phyloP scores from a whole-genome alignment of 208 protist species.

The Perkinsela sp. region DNA sequence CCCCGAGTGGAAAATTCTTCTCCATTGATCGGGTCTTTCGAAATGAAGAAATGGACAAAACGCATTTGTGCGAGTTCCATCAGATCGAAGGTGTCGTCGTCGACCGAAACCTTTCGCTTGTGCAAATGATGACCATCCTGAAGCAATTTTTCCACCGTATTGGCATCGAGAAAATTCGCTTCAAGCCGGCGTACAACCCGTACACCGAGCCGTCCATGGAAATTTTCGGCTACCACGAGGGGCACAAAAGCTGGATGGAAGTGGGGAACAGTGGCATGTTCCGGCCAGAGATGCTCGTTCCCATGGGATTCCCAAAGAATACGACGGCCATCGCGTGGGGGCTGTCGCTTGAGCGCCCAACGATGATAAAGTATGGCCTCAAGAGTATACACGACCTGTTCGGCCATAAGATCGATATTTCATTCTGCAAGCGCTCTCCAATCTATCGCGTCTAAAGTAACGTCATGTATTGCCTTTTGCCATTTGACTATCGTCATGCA shows the following conservation, averaged over 20 bases:
- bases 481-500: too few relatives aligned
- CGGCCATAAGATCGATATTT: constrained; percentile 70
- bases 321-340: constrained; percentile 97
- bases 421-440: constrained; percentile 43
- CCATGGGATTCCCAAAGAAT: constrained; percentile 89
- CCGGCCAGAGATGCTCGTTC: constrained; percentile 91
- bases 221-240: constrained; percentile 89
- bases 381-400: constrained; percentile 96
- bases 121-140: constrained; percentile 94
- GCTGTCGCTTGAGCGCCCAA: constrained; percentile 93
- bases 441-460: constrained; percentile 54
- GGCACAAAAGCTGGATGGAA: constrained; percentile 83
- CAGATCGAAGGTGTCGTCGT: constrained; percentile 97
- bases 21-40: constrained; percentile 99
- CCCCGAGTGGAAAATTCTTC: constrained; percentile 69
- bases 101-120: constrained; percentile 82
- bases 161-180: constrained; percentile 79
- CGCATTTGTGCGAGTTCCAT: constrained; percentile 99
- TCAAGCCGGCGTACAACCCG: constrained; percentile 99
- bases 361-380: constrained; percentile 96
- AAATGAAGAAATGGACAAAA: constrained; percentile 98
- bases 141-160: constrained; percentile 86
- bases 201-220: constrained; percentile 99
- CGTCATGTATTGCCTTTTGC: too few relatives aligned
- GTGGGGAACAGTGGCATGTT: constrained; percentile 95